Evolutionary conservation across 208 protist species (phyloP).

Genomic region (Zelonia costaricensis): DNA sequence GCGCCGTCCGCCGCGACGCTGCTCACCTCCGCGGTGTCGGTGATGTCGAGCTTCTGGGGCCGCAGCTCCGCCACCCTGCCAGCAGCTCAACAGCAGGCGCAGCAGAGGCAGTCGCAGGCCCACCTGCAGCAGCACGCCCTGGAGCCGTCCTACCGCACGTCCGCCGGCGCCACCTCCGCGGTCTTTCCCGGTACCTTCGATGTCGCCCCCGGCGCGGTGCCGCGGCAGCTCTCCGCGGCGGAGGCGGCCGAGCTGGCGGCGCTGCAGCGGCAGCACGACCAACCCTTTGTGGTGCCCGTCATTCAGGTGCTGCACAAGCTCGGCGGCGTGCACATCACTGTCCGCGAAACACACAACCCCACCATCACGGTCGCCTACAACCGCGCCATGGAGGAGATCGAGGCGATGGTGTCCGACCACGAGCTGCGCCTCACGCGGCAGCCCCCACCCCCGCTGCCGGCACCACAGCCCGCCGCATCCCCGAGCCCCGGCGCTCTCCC

Average conservation of each 20-base stretch:
- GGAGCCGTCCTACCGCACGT: background rate
- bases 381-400: slow-evolving; percentile 30
- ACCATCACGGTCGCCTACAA: slow-evolving; percentile 34
- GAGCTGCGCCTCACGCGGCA: slow-evolving; percentile 17
- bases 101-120: no score
- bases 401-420: slow-evolving; percentile 20
- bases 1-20: slow-evolving; percentile 12
- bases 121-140: background rate
- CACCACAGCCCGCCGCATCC: no score
- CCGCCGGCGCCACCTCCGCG: background rate
- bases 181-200: slow-evolving; percentile 50
- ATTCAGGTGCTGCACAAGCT: slow-evolving; percentile 38
- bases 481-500: slow-evolving; percentile 10
- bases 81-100: slow-evolving; percentile 1
- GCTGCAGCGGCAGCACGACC: slow-evolving; percentile 37
- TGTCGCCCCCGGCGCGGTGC: slow-evolving; percentile 30
- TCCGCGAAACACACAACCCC: slow-evolving; percentile 37
- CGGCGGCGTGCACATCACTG: slow-evolving; percentile 39
- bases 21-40: slow-evolving; percentile 27
- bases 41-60: slow-evolving; percentile 33
- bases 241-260: slow-evolving; percentile 28
- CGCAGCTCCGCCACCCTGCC: slow-evolving; percentile 11
- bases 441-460: no score
- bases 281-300: slow-evolving; percentile 42
- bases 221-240: slow-evolving; percentile 10